Conservation (phyloP, 352 stramenopile species). For the Globisporangium irregulare region DNA sequence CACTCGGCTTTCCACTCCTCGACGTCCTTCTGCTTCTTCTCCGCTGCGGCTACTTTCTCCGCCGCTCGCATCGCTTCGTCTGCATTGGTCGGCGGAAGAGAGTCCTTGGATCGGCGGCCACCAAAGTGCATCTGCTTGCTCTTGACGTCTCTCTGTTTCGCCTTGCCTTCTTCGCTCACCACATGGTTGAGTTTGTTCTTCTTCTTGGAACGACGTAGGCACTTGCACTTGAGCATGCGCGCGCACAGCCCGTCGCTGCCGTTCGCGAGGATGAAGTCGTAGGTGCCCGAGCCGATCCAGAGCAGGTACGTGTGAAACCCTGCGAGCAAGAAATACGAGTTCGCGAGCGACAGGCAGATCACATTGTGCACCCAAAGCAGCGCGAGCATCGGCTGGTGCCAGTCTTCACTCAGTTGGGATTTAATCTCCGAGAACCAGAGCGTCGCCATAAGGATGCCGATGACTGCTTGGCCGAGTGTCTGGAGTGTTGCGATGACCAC, state of each 20-base stretch:
- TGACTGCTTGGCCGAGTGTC: conserved; percentile 55
- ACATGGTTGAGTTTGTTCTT: conserved; percentile 36
- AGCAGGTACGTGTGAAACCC: conserved; percentile 81
- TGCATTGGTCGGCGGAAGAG: neutral
- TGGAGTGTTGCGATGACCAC: conserved; percentile 59
- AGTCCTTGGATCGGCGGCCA: conserved; percentile 12
- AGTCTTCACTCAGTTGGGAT: conserved; percentile 33
- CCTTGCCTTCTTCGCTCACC: conserved; percentile 24
- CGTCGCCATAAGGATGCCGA: conserved; percentile 77
- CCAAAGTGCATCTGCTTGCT: conserved; percentile 21
- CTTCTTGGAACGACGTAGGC: conserved; percentile 41
- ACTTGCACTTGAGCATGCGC: conserved; percentile 76
- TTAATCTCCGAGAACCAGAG: conserved; percentile 61
- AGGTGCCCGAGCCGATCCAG: conserved; percentile 64
- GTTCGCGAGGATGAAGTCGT: conserved; percentile 84
- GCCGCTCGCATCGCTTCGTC: conserved; percentile 9
- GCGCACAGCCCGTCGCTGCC: conserved; percentile 70
- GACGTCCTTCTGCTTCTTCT: conserved; percentile 28
- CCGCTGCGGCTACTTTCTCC: conserved; percentile 16
- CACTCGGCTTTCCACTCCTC: conserved; percentile 44
- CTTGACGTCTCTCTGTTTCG: conserved; percentile 19
- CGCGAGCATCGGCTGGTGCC: conserved; percentile 39
- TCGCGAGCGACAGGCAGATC: conserved; percentile 49
- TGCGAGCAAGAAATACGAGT: conserved; percentile 69
- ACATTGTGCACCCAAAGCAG: conserved; percentile 80